Conservation (phyloP, 345 rosid genomes). For the Cardamine resedifolia region DNA sequence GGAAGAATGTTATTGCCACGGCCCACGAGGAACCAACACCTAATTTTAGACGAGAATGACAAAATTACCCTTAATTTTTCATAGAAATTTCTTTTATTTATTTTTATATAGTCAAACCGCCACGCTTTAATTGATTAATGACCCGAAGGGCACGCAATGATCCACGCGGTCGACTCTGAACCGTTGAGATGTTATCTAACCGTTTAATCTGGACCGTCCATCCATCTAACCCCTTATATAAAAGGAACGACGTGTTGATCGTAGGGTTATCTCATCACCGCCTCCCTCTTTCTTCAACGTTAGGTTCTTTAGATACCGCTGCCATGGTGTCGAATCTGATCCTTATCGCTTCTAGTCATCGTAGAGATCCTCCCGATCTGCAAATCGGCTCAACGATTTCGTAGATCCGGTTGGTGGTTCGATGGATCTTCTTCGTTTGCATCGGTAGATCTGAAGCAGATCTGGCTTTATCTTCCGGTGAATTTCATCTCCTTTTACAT, state of each 20-base stretch:
- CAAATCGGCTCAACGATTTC: not conserved
- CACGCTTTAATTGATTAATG: slow-evolving; percentile 19
- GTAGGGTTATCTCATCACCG: not conserved
- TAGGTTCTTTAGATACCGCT: slow-evolving; percentile 26
- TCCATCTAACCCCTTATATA: slow-evolving; percentile 20
- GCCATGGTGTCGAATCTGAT: not conserved
- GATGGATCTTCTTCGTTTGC: not conserved
- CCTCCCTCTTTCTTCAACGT: not conserved
- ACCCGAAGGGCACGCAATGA: slow-evolving; percentile 23
- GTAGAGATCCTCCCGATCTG: slow-evolving; percentile 25
- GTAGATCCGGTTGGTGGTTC: not conserved
- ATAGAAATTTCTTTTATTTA: not conserved
- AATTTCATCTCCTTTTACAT: not conserved
- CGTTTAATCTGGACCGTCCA: slow-evolving; percentile 39
- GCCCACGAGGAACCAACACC: not conserved
- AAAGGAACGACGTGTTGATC: not conserved
- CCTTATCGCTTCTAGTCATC: no score
- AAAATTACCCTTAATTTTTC: not conserved
- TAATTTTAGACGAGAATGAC: slow-evolving; percentile 8
- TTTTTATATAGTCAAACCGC: not conserved
- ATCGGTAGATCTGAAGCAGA: slow-evolving; percentile 1
- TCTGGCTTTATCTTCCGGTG: not conserved
- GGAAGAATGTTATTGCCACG: not conserved
- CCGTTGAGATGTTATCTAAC: slow-evolving; percentile 25
- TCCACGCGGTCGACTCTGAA: slow-evolving; percentile 25